A percentile compares a stretch with the other conserved stretches of the same genome.
Evolutionary conservation across 1,139 yeast species (phyloP).

Genomic region (Blastobotrys petasosporus): DNA sequence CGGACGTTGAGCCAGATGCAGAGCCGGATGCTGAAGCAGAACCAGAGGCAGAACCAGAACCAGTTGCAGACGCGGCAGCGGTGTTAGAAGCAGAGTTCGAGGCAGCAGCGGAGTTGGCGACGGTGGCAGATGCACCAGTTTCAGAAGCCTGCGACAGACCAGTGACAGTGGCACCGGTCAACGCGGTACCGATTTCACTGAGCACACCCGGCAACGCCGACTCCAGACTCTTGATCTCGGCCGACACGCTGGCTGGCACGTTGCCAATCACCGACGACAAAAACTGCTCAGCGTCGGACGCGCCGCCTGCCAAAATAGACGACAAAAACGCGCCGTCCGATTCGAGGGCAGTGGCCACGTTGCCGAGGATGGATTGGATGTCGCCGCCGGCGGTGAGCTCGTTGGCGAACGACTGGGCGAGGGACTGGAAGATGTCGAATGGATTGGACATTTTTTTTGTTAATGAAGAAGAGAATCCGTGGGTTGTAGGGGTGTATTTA

Average conservation of each 20-base stretch:
- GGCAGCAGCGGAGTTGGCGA: background rate
- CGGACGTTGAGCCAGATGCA: slow-evolving; percentile 1
- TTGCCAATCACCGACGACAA: background rate
- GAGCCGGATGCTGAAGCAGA: slow-evolving; percentile 9
- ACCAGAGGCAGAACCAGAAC: slow-evolving; percentile 6
- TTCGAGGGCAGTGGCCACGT: no score
- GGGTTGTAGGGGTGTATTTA: no score
- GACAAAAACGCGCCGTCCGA: no score
- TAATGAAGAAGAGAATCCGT: no score
- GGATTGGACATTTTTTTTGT: no score
- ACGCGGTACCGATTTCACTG: background rate
- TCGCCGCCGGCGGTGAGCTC: no score
- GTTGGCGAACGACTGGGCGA: no score
- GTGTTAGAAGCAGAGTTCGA: slow-evolving; percentile 1
- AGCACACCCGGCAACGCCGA: background rate
- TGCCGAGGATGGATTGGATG: no score
- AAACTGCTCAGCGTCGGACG: background rate
- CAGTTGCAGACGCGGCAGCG: slow-evolving; percentile 2
- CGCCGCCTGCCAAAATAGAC: no score
- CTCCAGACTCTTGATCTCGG: background rate
- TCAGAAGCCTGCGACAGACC: background rate
- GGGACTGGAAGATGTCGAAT: no score
- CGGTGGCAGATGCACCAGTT: background rate
- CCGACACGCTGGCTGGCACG: background rate
- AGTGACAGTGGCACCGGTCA: background rate